Base-by-base conservation (phyloP, 2,329 filamentous ascomycete species). In the Arthrobotrys sinensis region DNA sequence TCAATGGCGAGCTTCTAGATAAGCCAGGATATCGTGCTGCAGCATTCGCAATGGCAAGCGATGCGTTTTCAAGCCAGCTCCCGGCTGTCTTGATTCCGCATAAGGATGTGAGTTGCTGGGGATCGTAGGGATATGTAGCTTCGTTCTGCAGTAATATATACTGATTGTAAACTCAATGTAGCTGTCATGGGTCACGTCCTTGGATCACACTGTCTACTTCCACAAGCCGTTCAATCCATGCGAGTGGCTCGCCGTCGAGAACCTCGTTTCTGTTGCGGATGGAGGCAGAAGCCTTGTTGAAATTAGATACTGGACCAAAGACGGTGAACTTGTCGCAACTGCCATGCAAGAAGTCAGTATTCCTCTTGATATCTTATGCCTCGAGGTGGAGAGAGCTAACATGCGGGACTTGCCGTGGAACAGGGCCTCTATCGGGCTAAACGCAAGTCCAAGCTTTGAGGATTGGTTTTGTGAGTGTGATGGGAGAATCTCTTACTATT, bases 391-490 rank as follows among this genome's bases (percentile, higher is more conserved):
- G 21, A 45, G 7, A 53, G 45, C 28, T 32, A 60, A 73, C 16
- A 1, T 21, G 21, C 5, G 28, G 19, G 10, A 43, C 8, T 8
- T 19, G 24, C 45, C n/a, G 10, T 40, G 14, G 43, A 12, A 57
- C 48, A 77, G 73, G 73, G 73, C n/a, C 38, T 77, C 19, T 77
- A 71, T 14, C 73, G 73, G 4, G 66, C 48, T 5, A 71, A 71
- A 34, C 34, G 34, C 14, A 66, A 70, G 19, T 36, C 73, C 2
- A 77, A 77, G 36, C 60, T 77, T 48, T 77, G 28, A 68, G 21
- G 16, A 8, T 34, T 24, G 7, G 6, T 4, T 16, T 16, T 12
- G n/a, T 21, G n/a, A 53, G 19, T 34, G 19, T 8, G 28, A 3
- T 4, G 24, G 24, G 24, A 4, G 2, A 28, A 28, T 2, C 2